Conservation (phyloP, 2,329 filamentous ascomycete species). For the Fragosphaeria purpurea region DNA sequence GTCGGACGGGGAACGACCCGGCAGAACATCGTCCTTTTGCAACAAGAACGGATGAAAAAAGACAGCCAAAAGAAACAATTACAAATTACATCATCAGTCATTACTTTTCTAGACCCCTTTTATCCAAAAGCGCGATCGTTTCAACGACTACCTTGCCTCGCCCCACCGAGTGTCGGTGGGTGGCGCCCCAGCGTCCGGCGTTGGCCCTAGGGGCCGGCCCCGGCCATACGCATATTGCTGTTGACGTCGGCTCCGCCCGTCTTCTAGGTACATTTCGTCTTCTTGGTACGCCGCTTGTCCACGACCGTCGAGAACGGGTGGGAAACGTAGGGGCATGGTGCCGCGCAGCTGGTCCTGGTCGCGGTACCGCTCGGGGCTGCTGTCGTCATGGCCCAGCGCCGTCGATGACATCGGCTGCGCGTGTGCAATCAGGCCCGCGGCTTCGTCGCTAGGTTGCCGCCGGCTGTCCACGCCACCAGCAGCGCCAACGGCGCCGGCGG, state of each 20-base stretch:
- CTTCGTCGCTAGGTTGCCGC: slow-evolving; percentile 17
- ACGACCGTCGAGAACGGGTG: not conserved
- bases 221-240: not conserved
- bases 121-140: no score
- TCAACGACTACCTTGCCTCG: slow-evolving; percentile 1
- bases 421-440: slow-evolving; percentile 22
- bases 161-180: slow-evolving; percentile 2
- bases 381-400: not conserved
- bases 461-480: not conserved
- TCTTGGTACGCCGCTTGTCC: not conserved
- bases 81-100: no score
- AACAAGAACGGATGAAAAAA: no score
- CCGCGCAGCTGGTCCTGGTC: not conserved
- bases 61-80: no score
- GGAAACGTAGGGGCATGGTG: no score
- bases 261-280: not conserved
- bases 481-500: not conserved
- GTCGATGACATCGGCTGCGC: slow-evolving; percentile 23
- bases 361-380: slow-evolving; percentile 9
- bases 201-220: no score
- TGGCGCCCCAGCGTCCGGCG: not conserved
- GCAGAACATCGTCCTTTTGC: no score
- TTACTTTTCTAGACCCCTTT: no score
- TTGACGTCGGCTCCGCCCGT: not conserved
- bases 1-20: no score